Evolutionary conservation across 495 filamentous ascomycete species (phyloP), one percentile per base, ranked within the genome.

Genomic region (Penicillium goetzii): DNA sequence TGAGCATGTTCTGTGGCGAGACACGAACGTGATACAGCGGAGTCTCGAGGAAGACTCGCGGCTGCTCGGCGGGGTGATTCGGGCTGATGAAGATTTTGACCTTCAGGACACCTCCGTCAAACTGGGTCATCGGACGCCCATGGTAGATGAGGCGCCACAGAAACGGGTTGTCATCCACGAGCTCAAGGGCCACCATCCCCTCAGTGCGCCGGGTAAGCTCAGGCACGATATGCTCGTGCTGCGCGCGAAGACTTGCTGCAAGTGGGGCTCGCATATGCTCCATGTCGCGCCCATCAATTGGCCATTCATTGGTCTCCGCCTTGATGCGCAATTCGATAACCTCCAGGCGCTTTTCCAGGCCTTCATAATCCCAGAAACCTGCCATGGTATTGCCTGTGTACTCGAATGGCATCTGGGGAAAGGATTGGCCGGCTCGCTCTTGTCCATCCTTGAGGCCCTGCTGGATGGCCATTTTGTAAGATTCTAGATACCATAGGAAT

Each of bases 401-500:
- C 69, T 99, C 95, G 65, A 99, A 99, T 1, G 90, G 90, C 92
- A 97, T 95, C 41, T 81, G 82, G 14, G 79, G 74, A 68, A 98
- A 98, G 4, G 70, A 65, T 33, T 85, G 76, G 15, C 84, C 84
- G 52, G 89, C 85, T 81, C 84, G 55, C 83, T 81, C 28, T 50
- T 62, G 60, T 55, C 64, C 41, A 14, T 68, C 67, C 84, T 85
- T 60, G 73, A 74, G 55, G 59, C 86, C 84, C 47, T 85, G 80
- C 14, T 86, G 81, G 53, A 97, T 89, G 8, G 88, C 83, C 10
- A 81, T 75, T 25, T 93, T 77, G 72, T 98, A 99, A 14, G 88
- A 89, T 49, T 96, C 90, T 69, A 92, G 93, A 73, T 99, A 98
- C 95, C 96, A 98, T 17, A 99, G 76, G 73, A 98, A 97, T 0